phyloP scores from a whole-genome alignment of 345 rosid genomes.

The Linum lewisii region DNA sequence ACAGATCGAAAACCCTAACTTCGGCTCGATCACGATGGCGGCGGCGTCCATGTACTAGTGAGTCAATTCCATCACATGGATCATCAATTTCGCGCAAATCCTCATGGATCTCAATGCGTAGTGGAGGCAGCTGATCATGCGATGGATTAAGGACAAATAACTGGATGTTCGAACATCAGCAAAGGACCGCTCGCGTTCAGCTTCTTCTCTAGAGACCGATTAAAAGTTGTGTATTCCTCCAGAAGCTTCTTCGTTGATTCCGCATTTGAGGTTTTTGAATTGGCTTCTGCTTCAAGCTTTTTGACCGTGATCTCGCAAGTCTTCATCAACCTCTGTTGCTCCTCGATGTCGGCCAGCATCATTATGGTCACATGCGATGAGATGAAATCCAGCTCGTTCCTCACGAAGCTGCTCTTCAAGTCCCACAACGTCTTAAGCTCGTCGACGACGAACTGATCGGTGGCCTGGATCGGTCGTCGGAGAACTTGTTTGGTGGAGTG shows the following conservation, averaged over 20 bases:
- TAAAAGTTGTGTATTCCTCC: no score
- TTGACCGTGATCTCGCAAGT: constrained; percentile 71
- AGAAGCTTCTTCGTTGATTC: no score
- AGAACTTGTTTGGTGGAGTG: constrained; percentile 49
- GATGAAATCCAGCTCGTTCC: constrained; percentile 52
- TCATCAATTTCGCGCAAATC: constrained; percentile 51
- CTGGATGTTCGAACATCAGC: no score
- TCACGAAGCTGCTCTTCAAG: constrained; percentile 53
- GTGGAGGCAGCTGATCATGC: no score
- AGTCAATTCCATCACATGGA: constrained; percentile 69
- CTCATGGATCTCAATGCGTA: no score
- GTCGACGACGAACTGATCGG: constrained; percentile 83
- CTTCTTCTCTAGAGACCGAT: no score
- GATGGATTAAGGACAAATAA: neutral
- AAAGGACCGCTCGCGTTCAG: no score
- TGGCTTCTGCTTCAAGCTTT: constrained; percentile 51
- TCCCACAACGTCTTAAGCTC: constrained; percentile 63
- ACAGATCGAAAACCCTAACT: constrained; percentile 28
- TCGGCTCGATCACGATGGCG: constrained; percentile 45
- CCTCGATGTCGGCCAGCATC: constrained; percentile 92
- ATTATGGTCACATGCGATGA: constrained; percentile 80
- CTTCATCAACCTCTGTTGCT: constrained; percentile 85
- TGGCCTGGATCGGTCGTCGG: constrained; percentile 67
- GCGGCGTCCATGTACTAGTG: constrained; percentile 79
- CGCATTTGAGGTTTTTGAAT: no score